Evolutionary conservation across 2,329 filamentous ascomycete species (phyloP), one percentile per base, ranked within the genome.

Genomic region (Penicillium sp.): DNA sequence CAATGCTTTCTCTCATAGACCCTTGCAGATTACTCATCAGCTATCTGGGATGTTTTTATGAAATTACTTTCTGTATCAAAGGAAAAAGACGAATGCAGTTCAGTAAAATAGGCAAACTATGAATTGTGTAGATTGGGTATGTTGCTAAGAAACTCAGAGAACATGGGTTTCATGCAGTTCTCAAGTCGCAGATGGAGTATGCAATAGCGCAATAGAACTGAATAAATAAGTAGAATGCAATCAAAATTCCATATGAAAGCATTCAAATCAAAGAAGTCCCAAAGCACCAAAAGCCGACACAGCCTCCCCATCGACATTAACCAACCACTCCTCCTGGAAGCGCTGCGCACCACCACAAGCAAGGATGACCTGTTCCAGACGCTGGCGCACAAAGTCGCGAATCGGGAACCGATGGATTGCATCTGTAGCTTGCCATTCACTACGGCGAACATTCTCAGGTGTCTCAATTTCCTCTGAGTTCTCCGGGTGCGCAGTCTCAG

Each of bases 361-460:
- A 43, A 66, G 61, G 45, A 77, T 71, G n/a, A 76, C 62, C 6
- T 70, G 67, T 15, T 72, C 72, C 33, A 80, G 58, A 35, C 70
- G 71, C 46, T 76, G 71, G 1, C 73, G 70, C 11, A 80, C 69
- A 57, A 77, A 79, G 11, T 73, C 69, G n/a, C 76, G 71, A 26
- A 78, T 73, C 42, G 78, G 77, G 48, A 78, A 68, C 15, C 71
- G 72, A 52, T 78, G 75, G 14, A 78, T 69, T 9, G 73, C 66
- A 55, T 80, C 77, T 6, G 69, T 63, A 37, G 67, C 69, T 23
- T 72, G 72, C 71, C 77, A 73, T 40, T 73, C 65, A 7, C 73
- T 69, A 40, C 73, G 73, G 18, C 77, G 73, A 22, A 62, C 65
- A 35, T 70, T 74, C 63, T 79, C 76, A 3, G 78, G 75, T 2